phyloP scores from a whole-genome alignment of 2,329 filamentous ascomycete species.

The Ilyonectria robusta region DNA sequence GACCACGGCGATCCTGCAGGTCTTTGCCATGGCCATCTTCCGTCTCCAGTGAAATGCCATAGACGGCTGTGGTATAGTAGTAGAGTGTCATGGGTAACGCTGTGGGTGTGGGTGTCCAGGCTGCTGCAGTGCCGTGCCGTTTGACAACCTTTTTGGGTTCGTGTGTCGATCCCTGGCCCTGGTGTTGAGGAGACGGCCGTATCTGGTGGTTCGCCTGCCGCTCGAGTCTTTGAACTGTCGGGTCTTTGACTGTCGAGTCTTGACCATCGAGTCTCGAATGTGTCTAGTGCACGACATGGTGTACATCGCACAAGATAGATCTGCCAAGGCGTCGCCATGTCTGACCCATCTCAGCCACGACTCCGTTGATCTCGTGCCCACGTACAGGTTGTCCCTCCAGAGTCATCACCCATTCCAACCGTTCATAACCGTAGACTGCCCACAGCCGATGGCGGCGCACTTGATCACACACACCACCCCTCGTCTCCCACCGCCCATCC shows the following conservation, averaged over 20 bases:
- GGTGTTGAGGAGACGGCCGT: neutral
- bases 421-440: conserved; percentile 2
- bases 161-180: neutral
- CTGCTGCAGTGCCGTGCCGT: neutral
- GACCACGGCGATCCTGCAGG: neutral
- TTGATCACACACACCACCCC: conserved; percentile 15
- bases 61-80: neutral
- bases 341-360: conserved; percentile 12
- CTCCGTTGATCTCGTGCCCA: conserved; percentile 26
- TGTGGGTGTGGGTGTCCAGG: neutral
- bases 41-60: neutral
- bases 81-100: neutral
- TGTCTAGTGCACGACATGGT: neutral
- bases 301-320: neutral
- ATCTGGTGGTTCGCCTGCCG: neutral
- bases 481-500: neutral
- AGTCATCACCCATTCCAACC: neutral
- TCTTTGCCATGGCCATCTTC: neutral
- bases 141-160: neutral
- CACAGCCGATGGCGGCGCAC: conserved; percentile 15
- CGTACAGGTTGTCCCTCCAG: neutral
- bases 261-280: neutral
- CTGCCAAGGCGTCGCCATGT: neutral
- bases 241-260: neutral
- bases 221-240: neutral